Base-by-base conservation (phyloP, 306 rosid genomes). In the Trifolium dubium region DNA sequence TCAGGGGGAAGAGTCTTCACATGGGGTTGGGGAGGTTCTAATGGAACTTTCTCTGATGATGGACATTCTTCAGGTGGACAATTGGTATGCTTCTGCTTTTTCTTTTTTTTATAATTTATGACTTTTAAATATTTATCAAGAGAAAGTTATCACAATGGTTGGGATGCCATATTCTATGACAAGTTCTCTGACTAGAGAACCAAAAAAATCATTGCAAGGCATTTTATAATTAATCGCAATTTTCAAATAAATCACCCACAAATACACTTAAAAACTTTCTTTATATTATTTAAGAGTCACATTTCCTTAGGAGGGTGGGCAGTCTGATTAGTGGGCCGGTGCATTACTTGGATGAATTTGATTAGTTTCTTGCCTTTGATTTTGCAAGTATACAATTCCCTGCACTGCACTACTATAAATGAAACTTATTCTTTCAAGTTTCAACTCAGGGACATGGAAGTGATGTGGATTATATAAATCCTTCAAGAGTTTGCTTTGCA, bases 11-110 rank as follows among this genome's bases (percentile, higher is more conserved):
- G 79, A 15, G 68, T 93, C 64, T 93, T 88, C 85, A 93, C 98
- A 64, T 93, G 98, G 98, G 98, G 98, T 46, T 93, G 98, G 98
- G 97, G 97, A 79, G 98, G 98, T 80, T 89, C 98, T 34, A 81
- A 86, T 71, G 98, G 97, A 73, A 93, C 98, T 50, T 91, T 93
- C 82, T 88, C 96, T 29, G 96, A 79, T 37, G 88, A 70, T 72
- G 97, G 94, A 35, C 88, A 81, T 84, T 93, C 98, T 58, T 93
- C 98, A 1, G 96, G 93, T 60, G 98, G 97, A 68, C 98, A 93
- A 83, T 78, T 93, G 96, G 98, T 93, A 73, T 80, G 84, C 65
- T 83, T 76, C 78, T 78, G 41, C 66, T 70, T 82, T 62, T 80
- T 78, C n/a, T 78, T 18, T 80, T 78, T 18, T 78, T 18, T 71